Evolutionary conservation across 306 rosid genomes (phyloP).

Genomic region (Ochetophila trinervis): DNA sequence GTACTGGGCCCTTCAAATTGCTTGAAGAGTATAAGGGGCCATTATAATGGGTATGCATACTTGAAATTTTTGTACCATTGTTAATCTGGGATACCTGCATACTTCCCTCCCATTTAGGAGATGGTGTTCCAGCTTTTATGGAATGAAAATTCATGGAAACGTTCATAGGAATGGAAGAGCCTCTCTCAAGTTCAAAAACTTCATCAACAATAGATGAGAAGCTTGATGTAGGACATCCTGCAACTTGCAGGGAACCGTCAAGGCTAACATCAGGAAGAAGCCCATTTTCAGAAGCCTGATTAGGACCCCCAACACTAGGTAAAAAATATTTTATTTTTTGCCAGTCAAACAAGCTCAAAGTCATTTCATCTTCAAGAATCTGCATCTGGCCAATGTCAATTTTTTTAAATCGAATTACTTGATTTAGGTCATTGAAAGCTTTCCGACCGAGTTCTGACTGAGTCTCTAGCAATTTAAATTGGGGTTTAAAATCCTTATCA

Average conservation of each 20-base stretch:
- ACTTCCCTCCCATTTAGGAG: conserved; percentile 85
- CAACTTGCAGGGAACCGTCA: conserved; percentile 53
- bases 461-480: conserved; percentile 84
- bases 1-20: conserved; percentile 64
- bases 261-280: conserved; percentile 51
- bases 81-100: conserved; percentile 56
- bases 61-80: conserved; percentile 43
- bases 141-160: conserved; percentile 47
- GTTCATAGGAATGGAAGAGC: conserved; percentile 59
- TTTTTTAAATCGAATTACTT: conserved; percentile 63
- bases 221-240: conserved; percentile 66
- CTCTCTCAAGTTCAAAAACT: conserved; percentile 84
- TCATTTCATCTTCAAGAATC: conserved; percentile 89
- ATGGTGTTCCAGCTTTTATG: conserved; percentile 56
- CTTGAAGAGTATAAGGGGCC: conserved; percentile 57
- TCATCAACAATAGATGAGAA: conserved; percentile 94
- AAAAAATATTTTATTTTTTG: conserved; percentile 52
- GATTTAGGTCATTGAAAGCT: conserved; percentile 52
- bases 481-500: conserved; percentile 88
- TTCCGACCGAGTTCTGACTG: conserved; percentile 59
- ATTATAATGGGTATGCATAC: conserved; percentile 43
- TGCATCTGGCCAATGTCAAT: conserved; percentile 81
- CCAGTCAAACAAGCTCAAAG: conserved; percentile 73
- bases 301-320: conserved; percentile 45
- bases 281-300: conserved; percentile 53